phyloP scores from a whole-genome alignment of 1,284 basidiomycete species.

The Rhodotorula sp. region DNA sequence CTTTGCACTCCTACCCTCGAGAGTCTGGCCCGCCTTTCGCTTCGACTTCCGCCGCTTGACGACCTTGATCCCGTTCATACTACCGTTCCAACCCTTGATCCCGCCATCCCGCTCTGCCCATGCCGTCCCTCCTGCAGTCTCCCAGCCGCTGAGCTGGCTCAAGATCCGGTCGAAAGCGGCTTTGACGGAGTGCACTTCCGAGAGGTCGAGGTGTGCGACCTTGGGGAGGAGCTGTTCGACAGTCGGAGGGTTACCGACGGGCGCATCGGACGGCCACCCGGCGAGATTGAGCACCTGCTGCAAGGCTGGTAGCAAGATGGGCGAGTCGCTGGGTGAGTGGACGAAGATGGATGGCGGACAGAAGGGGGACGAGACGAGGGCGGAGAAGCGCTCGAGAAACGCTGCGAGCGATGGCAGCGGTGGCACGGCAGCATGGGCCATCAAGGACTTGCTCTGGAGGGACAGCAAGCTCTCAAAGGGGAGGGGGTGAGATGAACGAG shows the following conservation, averaged over 20 bases:
- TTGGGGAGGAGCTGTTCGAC: conserved; percentile 29
- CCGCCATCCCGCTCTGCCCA: conserved; percentile 19
- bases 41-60: neutral
- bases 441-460: no score
- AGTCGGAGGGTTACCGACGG: neutral
- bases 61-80: conserved; percentile 7
- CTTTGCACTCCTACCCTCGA: neutral
- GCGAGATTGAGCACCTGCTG: neutral
- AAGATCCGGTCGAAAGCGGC: conserved; percentile 28
- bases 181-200: conserved; percentile 21
- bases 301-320: conserved; percentile 19
- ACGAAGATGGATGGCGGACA: conserved; percentile 35
- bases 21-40: neutral
- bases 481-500: no score
- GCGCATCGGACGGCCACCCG: no score
- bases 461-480: no score
- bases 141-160: conserved; percentile 21
- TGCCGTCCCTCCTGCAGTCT: neutral
- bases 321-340: conserved; percentile 26
- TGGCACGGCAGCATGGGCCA: neutral
- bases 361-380: conserved; percentile 23
- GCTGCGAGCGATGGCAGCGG: conserved; percentile 16
- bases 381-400: conserved; percentile 20
- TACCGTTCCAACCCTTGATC: conserved; percentile 18
- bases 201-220: conserved; percentile 29